Conservation (phyloP, 2,329 filamentous ascomycete species). For the Dactylellina drechsleri region DNA sequence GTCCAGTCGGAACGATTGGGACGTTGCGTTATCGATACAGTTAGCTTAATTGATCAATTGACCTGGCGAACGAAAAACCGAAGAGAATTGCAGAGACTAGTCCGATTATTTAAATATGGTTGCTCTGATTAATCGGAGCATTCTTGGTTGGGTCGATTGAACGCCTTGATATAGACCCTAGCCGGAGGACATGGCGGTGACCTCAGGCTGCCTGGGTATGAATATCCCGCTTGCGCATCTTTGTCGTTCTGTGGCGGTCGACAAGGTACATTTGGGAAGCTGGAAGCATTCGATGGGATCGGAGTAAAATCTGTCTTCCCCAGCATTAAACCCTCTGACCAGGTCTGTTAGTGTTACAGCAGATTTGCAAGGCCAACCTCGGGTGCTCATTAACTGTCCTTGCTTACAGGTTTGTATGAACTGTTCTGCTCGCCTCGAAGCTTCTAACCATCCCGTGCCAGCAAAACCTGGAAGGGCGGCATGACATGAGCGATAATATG, state of each 20-base stretch:
- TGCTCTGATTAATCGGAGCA: slow-evolving; percentile 44
- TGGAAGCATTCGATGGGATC: not conserved
- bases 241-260: slow-evolving; percentile 8
- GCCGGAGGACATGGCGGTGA: slow-evolving; percentile 36
- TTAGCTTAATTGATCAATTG: slow-evolving; percentile 36
- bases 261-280: slow-evolving; percentile 15
- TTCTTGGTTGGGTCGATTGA: slow-evolving; percentile 41
- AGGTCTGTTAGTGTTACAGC: slow-evolving; percentile 16
- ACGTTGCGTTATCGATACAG: slow-evolving; percentile 33
- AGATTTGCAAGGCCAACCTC: slow-evolving; percentile 18
- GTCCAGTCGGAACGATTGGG: slow-evolving; percentile 28
- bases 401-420: slow-evolving; percentile 9
- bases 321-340: not conserved
- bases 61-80: slow-evolving; percentile 20
- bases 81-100: slow-evolving; percentile 28
- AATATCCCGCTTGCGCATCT: slow-evolving; percentile 12
- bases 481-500: slow-evolving; percentile 39
- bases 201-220: slow-evolving; percentile 47
- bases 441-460: slow-evolving; percentile 48
- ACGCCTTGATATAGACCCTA: slow-evolving; percentile 40
- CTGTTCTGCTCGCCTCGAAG: slow-evolving; percentile 46
- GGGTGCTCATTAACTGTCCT: not conserved
- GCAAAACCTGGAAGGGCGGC: slow-evolving; percentile 21
- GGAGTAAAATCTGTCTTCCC: not conserved
- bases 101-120: slow-evolving; percentile 47